Evolutionary conservation across 345 rosid species (phyloP), one percentile per base, ranked within the genome.

Genomic region (Syzygium aromaticum): DNA sequence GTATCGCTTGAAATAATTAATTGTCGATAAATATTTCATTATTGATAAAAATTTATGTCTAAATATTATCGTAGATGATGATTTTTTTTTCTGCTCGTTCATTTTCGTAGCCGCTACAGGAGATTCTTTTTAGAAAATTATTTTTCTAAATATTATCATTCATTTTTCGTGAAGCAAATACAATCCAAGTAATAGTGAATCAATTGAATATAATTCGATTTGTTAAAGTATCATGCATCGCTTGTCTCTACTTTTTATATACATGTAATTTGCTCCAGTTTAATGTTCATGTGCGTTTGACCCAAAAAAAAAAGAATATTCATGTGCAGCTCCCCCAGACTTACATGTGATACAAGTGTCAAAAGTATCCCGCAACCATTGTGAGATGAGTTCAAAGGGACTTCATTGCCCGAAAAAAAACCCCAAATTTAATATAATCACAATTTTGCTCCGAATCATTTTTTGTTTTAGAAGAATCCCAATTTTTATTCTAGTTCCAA

Each of bases 1-100:
- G 3, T 59, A 59, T 59, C 8, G 4, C 8, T 59, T 27, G 30
- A 2, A 0, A 25, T 59, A 30, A 15, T 63, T 28, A 63, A 4
- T 28, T 1, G 3, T 7, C 28, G 0, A 28, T 7, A 28, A 3
- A 28, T 28, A 2, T n/a, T 61, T 63, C 7, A 16, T 53, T 17
- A 53, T 13, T 3, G 7, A 53, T 8, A 16, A 16, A 7, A 53
- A 53, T 53, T 53, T 53, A 28, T 15, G 17, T 14, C 5, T n/a
- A 28, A 63, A 3, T 0, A 63, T 28, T 15, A 28, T 63, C 1
- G 3, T 0, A 0, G 7, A 28, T 7, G n/a, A 14, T 6, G 38
- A 28, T 63, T 28, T 63, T 63, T 63, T 8, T n/a, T n/a, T 11
- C 28, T 9, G 6, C 5, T 12, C 0, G 0, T 63, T 63, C 19